phyloP scores from a whole-genome alignment of 805 yeast genomes.

The Nakazawaea molendinolei region DNA sequence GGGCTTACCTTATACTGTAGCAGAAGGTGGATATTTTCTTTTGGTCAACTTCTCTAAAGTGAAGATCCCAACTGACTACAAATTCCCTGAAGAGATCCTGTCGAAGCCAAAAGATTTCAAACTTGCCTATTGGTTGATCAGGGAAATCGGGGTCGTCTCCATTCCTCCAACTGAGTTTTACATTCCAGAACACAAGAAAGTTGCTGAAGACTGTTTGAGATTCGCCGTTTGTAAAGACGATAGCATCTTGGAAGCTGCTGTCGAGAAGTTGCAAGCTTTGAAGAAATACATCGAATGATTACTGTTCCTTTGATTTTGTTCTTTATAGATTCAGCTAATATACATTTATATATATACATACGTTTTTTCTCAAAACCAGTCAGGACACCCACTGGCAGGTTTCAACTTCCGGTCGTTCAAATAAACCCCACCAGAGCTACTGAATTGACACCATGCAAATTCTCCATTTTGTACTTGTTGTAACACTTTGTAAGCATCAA shows the following conservation, averaged over 20 bases:
- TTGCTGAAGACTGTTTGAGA: conserved; percentile 79
- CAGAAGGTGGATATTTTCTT: conserved; percentile 92
- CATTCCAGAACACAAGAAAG: conserved; percentile 58
- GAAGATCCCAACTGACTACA: conserved; percentile 67
- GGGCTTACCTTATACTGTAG: conserved; percentile 79
- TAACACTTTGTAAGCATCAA: conserved; percentile 66
- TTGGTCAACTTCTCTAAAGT: conserved; percentile 83
- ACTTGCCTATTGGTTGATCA: conserved; percentile 87
- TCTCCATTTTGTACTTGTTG: conserved; percentile 52
- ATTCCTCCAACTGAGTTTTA: conserved; percentile 98
- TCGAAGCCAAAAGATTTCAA: conserved; percentile 78
- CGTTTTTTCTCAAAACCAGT: conserved; percentile 48
- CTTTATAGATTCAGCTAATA: neutral
- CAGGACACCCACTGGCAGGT: conserved; percentile 85
- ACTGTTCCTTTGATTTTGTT: neutral
- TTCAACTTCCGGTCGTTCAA: conserved; percentile 30
- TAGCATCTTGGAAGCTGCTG: conserved; percentile 73
- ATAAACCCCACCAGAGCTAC: conserved; percentile 42
- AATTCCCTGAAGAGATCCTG: conserved; percentile 62
- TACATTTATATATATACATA: neutral
- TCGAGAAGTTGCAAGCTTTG: conserved; percentile 60
- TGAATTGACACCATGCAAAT: conserved; percentile 44
- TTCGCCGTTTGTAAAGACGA: conserved; percentile 97
- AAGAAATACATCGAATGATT: conserved; percentile 46
- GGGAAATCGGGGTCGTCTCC: conserved; percentile 89